Evolutionary conservation across 176 grass and related monocot species (phyloP), one percentile per base, ranked within the genome.

Genomic region (Musa itinerans): DNA sequence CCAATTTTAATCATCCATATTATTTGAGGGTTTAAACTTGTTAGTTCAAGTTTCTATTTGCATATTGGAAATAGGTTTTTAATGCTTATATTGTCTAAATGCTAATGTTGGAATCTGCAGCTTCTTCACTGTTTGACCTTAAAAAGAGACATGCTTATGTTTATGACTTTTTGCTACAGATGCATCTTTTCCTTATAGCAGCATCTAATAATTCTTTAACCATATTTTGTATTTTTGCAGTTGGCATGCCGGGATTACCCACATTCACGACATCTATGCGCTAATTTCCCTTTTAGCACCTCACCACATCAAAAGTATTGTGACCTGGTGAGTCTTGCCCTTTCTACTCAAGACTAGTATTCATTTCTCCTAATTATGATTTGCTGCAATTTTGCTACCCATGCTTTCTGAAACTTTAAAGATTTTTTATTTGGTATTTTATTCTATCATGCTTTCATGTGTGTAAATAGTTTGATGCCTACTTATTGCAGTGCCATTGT

Each of bases 181-280:
- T 51, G 13, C n/a, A 61, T 67, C 10, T 5, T 43, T 43, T 43
- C 58, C 55, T 57, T 52, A 49, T 76, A 2, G 72, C 24, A 69
- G 58, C 25, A 11, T 26, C 22, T 74, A 69, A 71, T 57, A 55
- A 10, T 27, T 74, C 48, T 21, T 54, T 19, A 74, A 23, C 15
- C n/a, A 22, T 74, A 63, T 73, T 85, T 25, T 75, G 55, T 74
- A 49, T 21, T 81, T 89, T 54, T 75, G 17, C 85, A 99, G 96
- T 23, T 99, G 69, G 96, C 96, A 52, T 99, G 96, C 83, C 85
- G 96, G 48, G 96, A 99, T 79, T 99, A 89, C 83, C 86, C 96
- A 62, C 96, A 99, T 79, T 79, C 96, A 12, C 96, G 96, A 2
- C 86, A 99, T 92, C 72, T 64, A 78, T 99, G 96, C 81, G 90